Percentiles rank a stretch among this genome's conserved stretches.
These are phyloP conservation scores for Trametes villosa DNA, from an alignment of 768 basidiomycete genomes.

Conservation along the genomic window DNA sequence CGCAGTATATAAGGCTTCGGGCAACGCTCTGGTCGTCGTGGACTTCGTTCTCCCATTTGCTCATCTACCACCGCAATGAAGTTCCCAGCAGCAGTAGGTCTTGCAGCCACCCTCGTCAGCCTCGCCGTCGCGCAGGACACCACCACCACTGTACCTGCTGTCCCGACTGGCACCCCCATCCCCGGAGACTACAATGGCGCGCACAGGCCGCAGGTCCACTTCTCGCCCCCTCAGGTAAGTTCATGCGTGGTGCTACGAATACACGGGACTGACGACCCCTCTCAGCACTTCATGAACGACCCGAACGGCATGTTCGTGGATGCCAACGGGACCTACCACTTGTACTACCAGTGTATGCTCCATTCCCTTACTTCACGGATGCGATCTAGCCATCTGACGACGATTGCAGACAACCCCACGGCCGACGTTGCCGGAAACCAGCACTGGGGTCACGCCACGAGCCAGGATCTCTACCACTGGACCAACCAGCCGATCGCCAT, in stretches of 20 bases:
- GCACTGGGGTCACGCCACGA: conserved; percentile 22
- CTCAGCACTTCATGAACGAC: conserved; percentile 20
- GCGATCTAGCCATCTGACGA: neutral
- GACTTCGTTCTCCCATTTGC: too few species aligned
- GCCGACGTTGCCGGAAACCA: conserved; percentile 11
- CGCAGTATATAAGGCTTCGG: too few species aligned
- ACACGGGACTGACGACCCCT: neutral
- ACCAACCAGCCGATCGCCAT: conserved; percentile 19
- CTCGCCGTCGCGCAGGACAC: neutral
- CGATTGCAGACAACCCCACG: conserved; percentile 8
- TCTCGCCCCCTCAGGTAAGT: conserved; percentile 16
- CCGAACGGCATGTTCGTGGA: conserved; percentile 16
- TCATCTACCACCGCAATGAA: too few species aligned
- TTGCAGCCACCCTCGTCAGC: neutral
- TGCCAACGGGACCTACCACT: conserved; percentile 17
- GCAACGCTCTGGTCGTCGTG: too few species aligned
- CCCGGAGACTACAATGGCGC: conserved; percentile 4
- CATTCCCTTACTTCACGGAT: too few species aligned
- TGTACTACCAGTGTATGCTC: conserved; percentile 20
- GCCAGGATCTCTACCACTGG: conserved; percentile 21
- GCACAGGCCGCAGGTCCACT: conserved; percentile 17
- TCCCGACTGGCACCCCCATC: neutral
- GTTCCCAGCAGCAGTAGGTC: neutral
- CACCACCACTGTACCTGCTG: neutral
- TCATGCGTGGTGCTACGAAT: neutral